Percentiles rank a stretch among this genome's conserved stretches.
Conservation (phyloP, 2,329 filamentous ascomycete genomes). For the Chaetomiaceae sp. region DNA sequence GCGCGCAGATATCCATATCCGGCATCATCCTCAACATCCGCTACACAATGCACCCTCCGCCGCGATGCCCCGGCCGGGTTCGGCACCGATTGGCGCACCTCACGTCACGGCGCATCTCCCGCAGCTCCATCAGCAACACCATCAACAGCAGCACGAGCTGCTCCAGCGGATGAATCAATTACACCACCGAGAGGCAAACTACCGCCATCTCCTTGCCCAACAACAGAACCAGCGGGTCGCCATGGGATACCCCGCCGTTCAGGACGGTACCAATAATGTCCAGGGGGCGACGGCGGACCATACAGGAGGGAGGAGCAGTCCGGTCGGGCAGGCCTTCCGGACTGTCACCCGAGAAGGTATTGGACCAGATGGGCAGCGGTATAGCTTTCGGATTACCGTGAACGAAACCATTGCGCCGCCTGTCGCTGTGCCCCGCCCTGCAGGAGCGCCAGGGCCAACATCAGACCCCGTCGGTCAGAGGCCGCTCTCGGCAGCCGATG, state of each 20-base stretch:
- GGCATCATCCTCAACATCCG: conserved; percentile 9
- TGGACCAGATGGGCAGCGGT: conserved; percentile 47
- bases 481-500: conserved; percentile 40
- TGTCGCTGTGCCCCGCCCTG: conserved; percentile 10
- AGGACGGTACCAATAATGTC: conserved; percentile 30
- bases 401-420: conserved; percentile 38
- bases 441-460: conserved; percentile 11
- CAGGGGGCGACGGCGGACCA: conserved; percentile 25
- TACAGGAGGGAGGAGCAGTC: conserved; percentile 27
- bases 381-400: conserved; percentile 45
- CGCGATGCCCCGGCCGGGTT: conserved; percentile 5
- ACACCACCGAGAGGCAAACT: conserved; percentile 42
- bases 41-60: conserved; percentile 6
- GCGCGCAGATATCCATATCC: conserved; percentile 15
- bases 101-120: conserved; percentile 4
- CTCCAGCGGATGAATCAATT: conserved; percentile 41
- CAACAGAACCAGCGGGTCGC: conserved; percentile 41
- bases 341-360: conserved; percentile 47
- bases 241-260: conserved; percentile 38
- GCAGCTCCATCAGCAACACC: background rate
- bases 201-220: conserved; percentile 40
- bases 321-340: conserved; percentile 27
- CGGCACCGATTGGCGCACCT: conserved; percentile 3
- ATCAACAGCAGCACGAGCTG: conserved; percentile 18
- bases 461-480: conserved; percentile 29